Base-by-base conservation (phyloP, 108 stramenopile species). In the Aurantiochytrium sp. region DNA sequence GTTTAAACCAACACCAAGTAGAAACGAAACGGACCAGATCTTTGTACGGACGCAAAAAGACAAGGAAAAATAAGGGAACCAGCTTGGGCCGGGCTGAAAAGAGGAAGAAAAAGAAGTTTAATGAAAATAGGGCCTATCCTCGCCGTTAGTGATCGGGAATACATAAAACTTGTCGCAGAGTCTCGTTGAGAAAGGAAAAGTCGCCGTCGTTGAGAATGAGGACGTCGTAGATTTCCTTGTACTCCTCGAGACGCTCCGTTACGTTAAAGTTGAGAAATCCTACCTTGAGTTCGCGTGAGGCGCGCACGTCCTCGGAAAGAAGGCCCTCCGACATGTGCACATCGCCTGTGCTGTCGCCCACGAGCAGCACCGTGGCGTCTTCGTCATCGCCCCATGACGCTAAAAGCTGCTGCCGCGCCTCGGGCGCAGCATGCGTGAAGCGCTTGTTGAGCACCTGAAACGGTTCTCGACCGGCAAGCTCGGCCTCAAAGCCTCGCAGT, bases 251-350 rank as follows among this genome's bases (percentile, higher is more conserved):
- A 19, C 89, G 72, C 16, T 90, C 89, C 3, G 42, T 25, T n/a
- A 90, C 58, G 23, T 87, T 90, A 28, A 60, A 55, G 58, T 90
- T 90, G 76, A 90, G 45, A 87, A 90, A 87, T 44, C 89, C 89
- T 6, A 90, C 87, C 58, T 43, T 89, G 69, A 89, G 88, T 14
- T 49, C 45, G n/a, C 72, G 72, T 29, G 45, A 4, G 10, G 29
- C 72, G 19, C 29, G 72, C 28, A 45, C 71, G 44, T 60, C 43
- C 60, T 88, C 60, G 44, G 59, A 88, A 18, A 45, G 55, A 19
- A 90, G 42, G 58, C 89, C 89, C 2, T 90, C 89, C 2, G 69
- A 44, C 89, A 90, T 90, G 89, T 59, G n/a, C 19, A 87, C 83
- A 25, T 90, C 89, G 18, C 76, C 45, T 14, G 58, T 43, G 28